Evolutionary conservation across 345 rosid species (phyloP).

Genomic region (Alliaria petiolata): DNA sequence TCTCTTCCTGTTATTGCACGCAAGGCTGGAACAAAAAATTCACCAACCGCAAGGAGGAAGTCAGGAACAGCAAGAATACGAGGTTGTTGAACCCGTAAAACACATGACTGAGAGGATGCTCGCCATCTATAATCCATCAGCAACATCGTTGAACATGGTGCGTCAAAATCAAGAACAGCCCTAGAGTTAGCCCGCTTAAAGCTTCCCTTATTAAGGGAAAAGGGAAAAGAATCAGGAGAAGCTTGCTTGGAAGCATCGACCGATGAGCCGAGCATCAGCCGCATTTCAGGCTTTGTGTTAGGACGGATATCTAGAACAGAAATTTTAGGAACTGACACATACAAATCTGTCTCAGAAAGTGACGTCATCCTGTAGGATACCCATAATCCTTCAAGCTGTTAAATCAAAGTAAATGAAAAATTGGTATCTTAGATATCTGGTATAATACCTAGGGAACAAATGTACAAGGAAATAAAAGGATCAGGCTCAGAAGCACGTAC

Average conservation of each 20-base stretch:
- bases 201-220: slow-evolving; percentile 47
- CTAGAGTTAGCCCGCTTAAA: slow-evolving; percentile 46
- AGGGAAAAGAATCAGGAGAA: slow-evolving; percentile 57
- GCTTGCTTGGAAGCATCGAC: slow-evolving; percentile 75
- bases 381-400: slow-evolving; percentile 97
- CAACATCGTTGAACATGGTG: slow-evolving; percentile 81
- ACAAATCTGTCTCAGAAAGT: slow-evolving; percentile 87
- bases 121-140: slow-evolving; percentile 98
- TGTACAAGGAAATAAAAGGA: slow-evolving; percentile 7
- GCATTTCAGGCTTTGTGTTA: slow-evolving; percentile 91
- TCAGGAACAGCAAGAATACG: slow-evolving; percentile 94
- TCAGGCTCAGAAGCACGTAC: slow-evolving; percentile 45
- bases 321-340: slow-evolving; percentile 83
- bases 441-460: neutral
- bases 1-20: slow-evolving; percentile 91
- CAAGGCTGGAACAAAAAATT: slow-evolving; percentile 91
- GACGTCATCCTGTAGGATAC: slow-evolving; percentile 88
- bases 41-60: slow-evolving; percentile 91
- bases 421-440: slow-evolving; percentile 9
- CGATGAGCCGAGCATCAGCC: slow-evolving; percentile 97
- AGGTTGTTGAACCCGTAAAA: slow-evolving; percentile 89
- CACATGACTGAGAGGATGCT: slow-evolving; percentile 76
- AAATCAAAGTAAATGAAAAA: slow-evolving; percentile 9
- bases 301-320: slow-evolving; percentile 88
- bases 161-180: slow-evolving; percentile 48